These are phyloP conservation scores for Lepiota venenata DNA, from an alignment of 768 basidiomycete genomes.

Conservation along the genomic window DNA sequence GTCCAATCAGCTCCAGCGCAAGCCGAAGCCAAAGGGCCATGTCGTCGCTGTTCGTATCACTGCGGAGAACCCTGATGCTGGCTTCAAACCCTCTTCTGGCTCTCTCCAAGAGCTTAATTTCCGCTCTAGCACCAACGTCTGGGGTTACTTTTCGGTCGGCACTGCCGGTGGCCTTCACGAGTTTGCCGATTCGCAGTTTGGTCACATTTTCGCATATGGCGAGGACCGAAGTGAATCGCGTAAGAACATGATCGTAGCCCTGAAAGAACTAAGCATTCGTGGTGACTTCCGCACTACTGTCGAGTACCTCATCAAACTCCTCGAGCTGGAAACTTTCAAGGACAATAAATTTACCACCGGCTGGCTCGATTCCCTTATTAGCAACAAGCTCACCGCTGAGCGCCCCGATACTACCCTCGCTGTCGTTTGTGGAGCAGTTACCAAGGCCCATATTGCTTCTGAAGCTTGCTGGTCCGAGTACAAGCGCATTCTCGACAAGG, in stretches of 20 bases:
- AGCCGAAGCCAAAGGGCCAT: conserved; percentile 95
- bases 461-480: conserved; percentile 92
- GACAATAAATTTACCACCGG: conserved; percentile 98
- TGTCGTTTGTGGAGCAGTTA: conserved; percentile 93
- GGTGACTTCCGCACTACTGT: conserved; percentile 99
- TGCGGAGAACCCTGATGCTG: conserved; percentile 98
- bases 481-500: conserved; percentile 94
- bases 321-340: conserved; percentile 94
- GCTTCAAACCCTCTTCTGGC: conserved; percentile 98
- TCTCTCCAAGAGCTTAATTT: conserved; percentile 98
- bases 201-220: conserved; percentile 98
- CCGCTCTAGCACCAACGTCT: conserved; percentile 98
- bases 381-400: conserved; percentile 95
- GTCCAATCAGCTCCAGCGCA: conserved; percentile 84
- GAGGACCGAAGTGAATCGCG: conserved; percentile 92
- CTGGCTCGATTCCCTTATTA: conserved; percentile 97
- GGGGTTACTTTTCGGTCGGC: conserved; percentile 99
- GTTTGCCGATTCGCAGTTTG: conserved; percentile 98
- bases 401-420: conserved; percentile 91
- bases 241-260: conserved; percentile 99
- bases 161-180: conserved; percentile 97
- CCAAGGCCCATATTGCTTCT: conserved; percentile 89
- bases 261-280: conserved; percentile 97
- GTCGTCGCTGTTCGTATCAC: conserved; percentile 99
- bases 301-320: conserved; percentile 97